Evolutionary conservation across 768 basidiomycete species (phyloP).

Genomic region (Nidula microcarpa): DNA sequence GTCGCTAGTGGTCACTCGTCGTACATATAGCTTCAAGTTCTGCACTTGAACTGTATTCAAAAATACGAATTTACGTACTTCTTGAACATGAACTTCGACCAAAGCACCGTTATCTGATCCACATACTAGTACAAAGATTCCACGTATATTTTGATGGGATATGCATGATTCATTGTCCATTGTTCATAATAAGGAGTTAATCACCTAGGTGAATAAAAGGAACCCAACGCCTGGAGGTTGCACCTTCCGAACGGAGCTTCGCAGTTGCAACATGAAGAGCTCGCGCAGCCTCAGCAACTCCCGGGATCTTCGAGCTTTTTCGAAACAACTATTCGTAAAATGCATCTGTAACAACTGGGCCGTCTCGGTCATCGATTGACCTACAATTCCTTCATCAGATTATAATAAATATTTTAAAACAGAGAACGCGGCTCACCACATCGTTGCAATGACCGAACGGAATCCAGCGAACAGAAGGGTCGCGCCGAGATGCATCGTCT

Average conservation of each 20-base stretch:
- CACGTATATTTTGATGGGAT: too few relatives aligned
- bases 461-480: constrained; percentile 22
- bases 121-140: too few relatives aligned
- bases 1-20: too few relatives aligned
- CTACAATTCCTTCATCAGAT: not conserved
- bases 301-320: not conserved
- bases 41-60: too few relatives aligned
- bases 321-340: constrained; percentile 7
- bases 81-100: too few relatives aligned
- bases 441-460: constrained; percentile 22
- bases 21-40: too few relatives aligned
- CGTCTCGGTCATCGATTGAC: constrained; percentile 12
- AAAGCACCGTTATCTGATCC: too few relatives aligned
- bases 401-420: not conserved
- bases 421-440: constrained; percentile 22
- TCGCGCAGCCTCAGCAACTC: constrained; percentile 6
- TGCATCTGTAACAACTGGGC: constrained; percentile 5
- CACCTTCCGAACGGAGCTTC: constrained; percentile 2
- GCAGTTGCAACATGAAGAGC: constrained; percentile 8
- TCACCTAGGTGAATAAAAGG: constrained; percentile 14
- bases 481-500: constrained; percentile 26
- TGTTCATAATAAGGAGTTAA: not conserved
- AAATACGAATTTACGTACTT: too few relatives aligned
- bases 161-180: too few relatives aligned
- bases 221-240: constrained; percentile 6